Percentiles rank a stretch among this genome's conserved stretches.
These are phyloP conservation scores for Emmonsia crescens DNA, from an alignment of 2,329 filamentous ascomycete genomes.

Conservation along the genomic window DNA sequence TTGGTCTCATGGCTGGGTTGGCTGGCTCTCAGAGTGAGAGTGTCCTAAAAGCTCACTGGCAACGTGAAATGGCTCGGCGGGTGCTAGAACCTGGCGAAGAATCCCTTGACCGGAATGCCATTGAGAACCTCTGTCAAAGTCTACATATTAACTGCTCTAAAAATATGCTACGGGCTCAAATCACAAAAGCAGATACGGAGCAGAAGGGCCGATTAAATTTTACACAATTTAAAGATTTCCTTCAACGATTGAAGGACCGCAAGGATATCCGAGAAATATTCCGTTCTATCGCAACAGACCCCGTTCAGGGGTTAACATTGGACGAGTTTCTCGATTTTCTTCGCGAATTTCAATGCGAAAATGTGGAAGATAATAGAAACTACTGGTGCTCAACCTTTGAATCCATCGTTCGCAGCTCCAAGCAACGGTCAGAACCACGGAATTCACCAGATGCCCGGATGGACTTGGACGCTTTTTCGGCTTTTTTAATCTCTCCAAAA, in stretches of 20 bases:
- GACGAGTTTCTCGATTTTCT: constrained; percentile 69
- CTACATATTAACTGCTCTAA: constrained; percentile 85
- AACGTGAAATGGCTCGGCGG: constrained; percentile 65
- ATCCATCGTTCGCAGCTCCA: constrained; percentile 54
- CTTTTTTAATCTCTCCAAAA: constrained; percentile 62
- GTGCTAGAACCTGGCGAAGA: constrained; percentile 43
- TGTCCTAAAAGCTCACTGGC: constrained; percentile 76
- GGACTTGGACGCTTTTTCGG: constrained; percentile 66
- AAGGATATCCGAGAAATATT: constrained; percentile 71
- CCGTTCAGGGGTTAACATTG: constrained; percentile 55
- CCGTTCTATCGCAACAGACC: constrained; percentile 47
- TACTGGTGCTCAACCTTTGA: constrained; percentile 65
- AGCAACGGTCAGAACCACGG: constrained; percentile 36
- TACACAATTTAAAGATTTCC: constrained; percentile 70
- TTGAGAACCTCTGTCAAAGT: constrained; percentile 75
- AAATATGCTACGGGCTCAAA: constrained; percentile 60
- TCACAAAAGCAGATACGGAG: constrained; percentile 59
- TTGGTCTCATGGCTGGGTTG: constrained; percentile 80
- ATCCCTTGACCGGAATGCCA: constrained; percentile 63
- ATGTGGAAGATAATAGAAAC: constrained; percentile 54
- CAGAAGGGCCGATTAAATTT: constrained; percentile 61
- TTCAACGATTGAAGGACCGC: constrained; percentile 70
- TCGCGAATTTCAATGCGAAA: constrained; percentile 60
- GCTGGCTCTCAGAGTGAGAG: constrained; percentile 71
- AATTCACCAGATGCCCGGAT: constrained; percentile 47